Base-by-base conservation (phyloP, 2,329 filamentous ascomycete genomes). In the Leptographium lundbergii region DNA sequence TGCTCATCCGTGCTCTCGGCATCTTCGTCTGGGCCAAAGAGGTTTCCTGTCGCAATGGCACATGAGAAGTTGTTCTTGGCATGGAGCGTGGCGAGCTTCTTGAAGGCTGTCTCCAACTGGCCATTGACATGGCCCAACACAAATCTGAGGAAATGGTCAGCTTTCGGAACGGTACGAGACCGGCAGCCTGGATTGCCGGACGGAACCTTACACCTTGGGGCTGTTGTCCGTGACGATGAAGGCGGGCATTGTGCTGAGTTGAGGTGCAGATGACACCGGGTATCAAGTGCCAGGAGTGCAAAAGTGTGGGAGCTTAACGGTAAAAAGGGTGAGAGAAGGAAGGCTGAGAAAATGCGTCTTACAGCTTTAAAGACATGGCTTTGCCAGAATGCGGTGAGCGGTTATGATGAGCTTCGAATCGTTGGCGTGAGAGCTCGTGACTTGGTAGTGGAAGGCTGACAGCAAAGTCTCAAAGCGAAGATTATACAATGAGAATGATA, bases 41-140 rank as follows among this genome's bases (percentile, higher is more conserved):
- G 77, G 68, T 96, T 87, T 58, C 94, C 94, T 11, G 84, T 82
- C 36, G 96, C 75, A 59, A 99, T 84, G 19, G 89, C 91, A 66
- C 96, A 87, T 17, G 88, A 80, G 70, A 99, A 97, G 67, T 79
- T 81, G 69, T 96, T 94, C 73, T 96, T 97, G 42, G 84, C 76
- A 66, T 97, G 91, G 2, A 97, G 77, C 11, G 83, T 81, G 10
- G 85, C 78, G 24, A 97, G 76, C 72, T 96, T 99, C 61, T 82
- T 78, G 70, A 99, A 89, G 11, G 88, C 85, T 14, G 85, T 72
- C 63, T 82, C 78, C 57, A 96, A 80, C 68, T 88, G 84, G 67
- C 92, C 92, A 69, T 91, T 86, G 63, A 95, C 79, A 69, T 85
- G 85, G 60, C 94, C 94, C 62, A 96, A 75, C 47, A 96, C 89